These are phyloP conservation scores for Dothistroma septosporum DNA, from an alignment of 2,329 filamentous ascomycete species.

Conservation along the genomic window DNA sequence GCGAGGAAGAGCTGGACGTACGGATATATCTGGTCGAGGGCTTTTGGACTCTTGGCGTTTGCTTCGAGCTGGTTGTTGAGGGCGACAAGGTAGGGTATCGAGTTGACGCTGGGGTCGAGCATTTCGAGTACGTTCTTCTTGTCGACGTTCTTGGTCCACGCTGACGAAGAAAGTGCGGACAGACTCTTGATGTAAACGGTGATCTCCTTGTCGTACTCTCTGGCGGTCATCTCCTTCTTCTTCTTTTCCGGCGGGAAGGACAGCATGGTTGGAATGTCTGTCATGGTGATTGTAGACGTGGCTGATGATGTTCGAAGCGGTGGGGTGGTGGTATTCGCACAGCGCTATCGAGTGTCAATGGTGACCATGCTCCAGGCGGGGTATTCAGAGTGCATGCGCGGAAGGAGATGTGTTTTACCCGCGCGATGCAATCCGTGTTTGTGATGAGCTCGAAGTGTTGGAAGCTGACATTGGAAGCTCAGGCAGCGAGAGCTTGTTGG, in stretches of 20 bases:
- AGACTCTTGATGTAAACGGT: constrained; percentile 36
- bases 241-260: constrained; percentile 35
- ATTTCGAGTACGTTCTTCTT: constrained; percentile 41
- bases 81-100: constrained; percentile 56
- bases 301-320: neutral
- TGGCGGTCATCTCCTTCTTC: constrained; percentile 29
- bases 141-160: constrained; percentile 38
- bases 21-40: constrained; percentile 44
- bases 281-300: constrained; percentile 14
- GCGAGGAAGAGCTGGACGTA: constrained; percentile 47
- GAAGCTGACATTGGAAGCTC: neutral
- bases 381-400: neutral
- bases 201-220: constrained; percentile 40
- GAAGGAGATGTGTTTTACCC: neutral
- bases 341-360: neutral
- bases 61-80: constrained; percentile 40
- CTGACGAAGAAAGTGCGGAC: constrained; percentile 30
- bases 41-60: constrained; percentile 27
- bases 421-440: neutral
- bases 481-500: neutral
- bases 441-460: neutral
- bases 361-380: neutral
- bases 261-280: constrained; percentile 19
- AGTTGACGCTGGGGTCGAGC: constrained; percentile 56
- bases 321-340: neutral